Evolutionary conservation across 495 filamentous ascomycete species (phyloP), one percentile per base, ranked within the genome.

Genomic region (Letharia columbiana): DNA sequence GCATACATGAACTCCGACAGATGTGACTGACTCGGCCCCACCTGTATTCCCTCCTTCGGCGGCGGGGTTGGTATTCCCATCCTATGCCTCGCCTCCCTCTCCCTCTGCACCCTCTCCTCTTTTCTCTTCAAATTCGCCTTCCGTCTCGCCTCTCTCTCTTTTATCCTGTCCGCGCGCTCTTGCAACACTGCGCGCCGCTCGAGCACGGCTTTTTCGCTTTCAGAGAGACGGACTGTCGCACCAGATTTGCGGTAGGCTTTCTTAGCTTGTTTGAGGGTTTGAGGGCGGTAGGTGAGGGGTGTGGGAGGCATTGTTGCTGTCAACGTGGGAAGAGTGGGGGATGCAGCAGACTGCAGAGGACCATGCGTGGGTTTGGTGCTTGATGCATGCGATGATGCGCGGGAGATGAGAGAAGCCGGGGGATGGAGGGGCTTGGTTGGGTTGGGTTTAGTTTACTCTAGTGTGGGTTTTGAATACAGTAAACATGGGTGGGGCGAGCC

Each of bases 231-330:
- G 11, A 62, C 62, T 28, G 41, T 56, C 39, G 54, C 67, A 11
- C 66, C 60, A 8, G 72, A 59, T 63, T 73, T 73, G 31, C 65
- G 66, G 57, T 71, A 72, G 49, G 71, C 68, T 56, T 60, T 65
- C 31, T 68, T 69, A 2, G 70, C 71, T 66, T 73, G 64, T 45
- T 63, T 59, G 52, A 70, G 69, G 28, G 72, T 73, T 45, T 71
- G 65, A 11, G 68, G 68, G 15, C 68, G 68, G 28, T 28, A 40
- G 4, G 56, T 64, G 23, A 49, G 41, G 47, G 45, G 42, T 15
- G 58, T 33, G 35, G 52, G 42, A 60, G 69, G 64, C 70, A 71
- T 69, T 23, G 17, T 66, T 33, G 58, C 37, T 39, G 64, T 44
- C 44, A 39, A 40, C 20, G 28, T n/a, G 52, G 49, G 28, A 58